A percentile compares a stretch with the other conserved stretches of the same genome.
These are phyloP conservation scores for Biscogniauxia marginata DNA, from an alignment of 2,329 filamentous ascomycete genomes.

Conservation along the genomic window DNA sequence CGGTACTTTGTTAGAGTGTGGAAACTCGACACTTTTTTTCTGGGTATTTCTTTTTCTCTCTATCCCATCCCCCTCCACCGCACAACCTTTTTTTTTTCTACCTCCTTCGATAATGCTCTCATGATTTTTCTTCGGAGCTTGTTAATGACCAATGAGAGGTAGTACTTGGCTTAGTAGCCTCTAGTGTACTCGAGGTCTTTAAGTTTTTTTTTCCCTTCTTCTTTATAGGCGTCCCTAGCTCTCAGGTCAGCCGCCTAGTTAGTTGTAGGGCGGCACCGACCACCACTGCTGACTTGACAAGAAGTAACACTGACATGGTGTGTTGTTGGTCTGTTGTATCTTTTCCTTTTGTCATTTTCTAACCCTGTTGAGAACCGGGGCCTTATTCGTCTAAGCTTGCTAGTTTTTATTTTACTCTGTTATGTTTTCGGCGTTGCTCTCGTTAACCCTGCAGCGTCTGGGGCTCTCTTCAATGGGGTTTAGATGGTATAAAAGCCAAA, in stretches of 20 bases:
- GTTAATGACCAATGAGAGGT: no score
- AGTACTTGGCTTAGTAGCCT: background rate
- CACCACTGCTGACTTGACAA: background rate
- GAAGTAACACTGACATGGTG: background rate
- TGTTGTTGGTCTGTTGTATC: background rate
- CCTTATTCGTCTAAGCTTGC: background rate
- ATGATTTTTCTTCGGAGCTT: no score
- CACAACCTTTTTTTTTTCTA: no score
- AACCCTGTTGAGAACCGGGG: background rate
- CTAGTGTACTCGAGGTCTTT: background rate
- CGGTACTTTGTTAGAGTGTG: no score
- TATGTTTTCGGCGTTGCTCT: background rate
- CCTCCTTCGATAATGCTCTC: no score
- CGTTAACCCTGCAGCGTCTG: background rate
- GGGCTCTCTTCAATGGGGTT: background rate
- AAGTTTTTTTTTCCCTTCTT: no score
- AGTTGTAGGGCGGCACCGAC: background rate
- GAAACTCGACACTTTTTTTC: no score
- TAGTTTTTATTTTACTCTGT: background rate
- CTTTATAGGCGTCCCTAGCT: background rate
- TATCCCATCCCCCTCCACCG: background rate
- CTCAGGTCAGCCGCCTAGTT: background rate
- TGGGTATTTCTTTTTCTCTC: background rate
- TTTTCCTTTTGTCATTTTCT: background rate
- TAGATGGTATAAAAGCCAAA: conserved; percentile 1